Evolutionary conservation across 106 monocot genomes (phyloP), one percentile per base, ranked within the genome.

Genomic region (Dendrobium huoshanense): DNA sequence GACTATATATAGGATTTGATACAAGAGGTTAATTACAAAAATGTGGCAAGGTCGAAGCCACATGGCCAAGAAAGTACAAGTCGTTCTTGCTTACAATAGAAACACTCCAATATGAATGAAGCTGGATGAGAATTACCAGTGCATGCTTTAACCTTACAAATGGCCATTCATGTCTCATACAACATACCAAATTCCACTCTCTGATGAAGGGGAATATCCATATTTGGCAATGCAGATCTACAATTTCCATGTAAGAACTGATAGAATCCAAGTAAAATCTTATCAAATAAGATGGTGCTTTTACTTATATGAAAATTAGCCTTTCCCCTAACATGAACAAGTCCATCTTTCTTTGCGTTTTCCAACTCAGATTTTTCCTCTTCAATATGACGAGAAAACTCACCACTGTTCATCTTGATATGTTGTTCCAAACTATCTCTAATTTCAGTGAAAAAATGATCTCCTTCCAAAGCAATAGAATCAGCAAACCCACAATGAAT

Each of bases 151-250:
- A 16, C 13, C 10, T 51, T 16, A 16, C 1, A 13, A 11, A 13
- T 51, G 51, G 51, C 3, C 42, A 78, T 37, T 94, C 80, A 91
- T 10, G 88, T 88, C 45, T 88, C 82, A 56, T 91, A 91, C 9
- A 91, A 59, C 91, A 94, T 94, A 24, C 91, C 87, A 37, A 94
- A 88, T 67, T 94, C 94, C 82, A 94, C 86, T 43, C 84, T 68
- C 31, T 91, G 86, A 44, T 84, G 85, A 75, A 88, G 86, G 5
- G 91, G 94, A 37, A 94, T 75, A 0, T 79, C 81, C 70, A 84
- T 78, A 9, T 82, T 22, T 0, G 94, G 91, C 10, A 94, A 73
- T 2, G 89, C 86, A 16, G 94, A 91, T 61, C 94, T 86, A 77
- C 94, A 91, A 44, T 88, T 89, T 42, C 80, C 73, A 55, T 91